These are phyloP conservation scores for Brasilioporus rufonigricans DNA, from an alignment of 768 basidiomycete genomes.

Conservation along the genomic window DNA sequence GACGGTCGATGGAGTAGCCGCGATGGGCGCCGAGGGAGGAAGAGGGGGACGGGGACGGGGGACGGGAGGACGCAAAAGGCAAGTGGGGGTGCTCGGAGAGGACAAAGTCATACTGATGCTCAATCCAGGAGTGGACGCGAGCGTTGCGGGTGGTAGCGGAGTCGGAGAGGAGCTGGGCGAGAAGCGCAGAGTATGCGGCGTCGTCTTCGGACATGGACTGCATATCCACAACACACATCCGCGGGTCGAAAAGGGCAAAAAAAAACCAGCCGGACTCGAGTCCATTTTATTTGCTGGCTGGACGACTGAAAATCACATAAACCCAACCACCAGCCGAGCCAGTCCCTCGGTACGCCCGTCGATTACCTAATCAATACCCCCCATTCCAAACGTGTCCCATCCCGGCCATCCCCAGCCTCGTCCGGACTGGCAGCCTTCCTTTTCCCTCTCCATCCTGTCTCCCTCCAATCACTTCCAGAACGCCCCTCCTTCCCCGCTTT, in stretches of 20 bases:
- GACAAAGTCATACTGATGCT: conserved; percentile 37
- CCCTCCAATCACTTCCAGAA: conserved; percentile 2
- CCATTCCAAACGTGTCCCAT: no score
- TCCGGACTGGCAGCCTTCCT: no score
- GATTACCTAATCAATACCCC: conserved; percentile 1
- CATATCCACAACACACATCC: conserved; percentile 2
- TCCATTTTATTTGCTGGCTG: conserved; percentile 22
- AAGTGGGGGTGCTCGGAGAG: conserved; percentile 23
- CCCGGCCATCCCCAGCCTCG: no score
- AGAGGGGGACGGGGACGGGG: conserved; percentile 29
- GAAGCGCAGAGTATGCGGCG: conserved; percentile 27
- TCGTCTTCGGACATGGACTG: conserved; percentile 32
- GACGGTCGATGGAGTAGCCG: conserved; percentile 20
- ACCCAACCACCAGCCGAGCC: conserved; percentile 19
- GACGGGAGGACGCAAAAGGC: conserved; percentile 8
- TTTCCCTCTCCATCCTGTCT: background rate
- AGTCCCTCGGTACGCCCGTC: conserved; percentile 1
- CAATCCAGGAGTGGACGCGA: conserved; percentile 34
- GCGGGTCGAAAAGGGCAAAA: background rate
- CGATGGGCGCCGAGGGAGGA: conserved; percentile 33
- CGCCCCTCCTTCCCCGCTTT: background rate
- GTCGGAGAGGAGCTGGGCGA: conserved; percentile 28
- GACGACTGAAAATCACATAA: background rate
- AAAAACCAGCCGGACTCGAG: background rate
- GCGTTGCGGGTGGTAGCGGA: conserved; percentile 24